A percentile compares a stretch with the other conserved stretches of the same genome.
Conservation (phyloP, 345 rosid genomes). For the Heritiera littoralis region DNA sequence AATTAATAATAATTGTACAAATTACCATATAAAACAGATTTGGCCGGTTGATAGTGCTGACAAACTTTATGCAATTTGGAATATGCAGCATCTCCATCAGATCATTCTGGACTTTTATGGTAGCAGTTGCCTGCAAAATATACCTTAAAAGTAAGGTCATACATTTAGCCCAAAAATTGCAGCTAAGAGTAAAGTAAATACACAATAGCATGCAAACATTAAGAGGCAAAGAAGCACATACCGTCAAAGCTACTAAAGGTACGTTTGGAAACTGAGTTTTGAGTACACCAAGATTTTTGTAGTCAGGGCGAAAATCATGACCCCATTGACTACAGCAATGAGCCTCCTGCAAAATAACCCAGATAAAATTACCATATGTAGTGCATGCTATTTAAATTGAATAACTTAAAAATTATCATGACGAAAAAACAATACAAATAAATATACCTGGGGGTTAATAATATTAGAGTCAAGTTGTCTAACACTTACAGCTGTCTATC, state of each 20-base stretch:
- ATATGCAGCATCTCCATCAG: conserved; percentile 84
- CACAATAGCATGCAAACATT: background rate
- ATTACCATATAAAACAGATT: conserved; percentile 88
- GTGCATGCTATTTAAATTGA: background rate
- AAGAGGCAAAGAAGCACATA: conserved; percentile 43
- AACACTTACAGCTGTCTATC: background rate
- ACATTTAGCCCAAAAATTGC: conserved; percentile 18
- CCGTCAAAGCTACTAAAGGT: conserved; percentile 89
- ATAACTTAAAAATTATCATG: background rate
- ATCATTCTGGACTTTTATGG: conserved; percentile 86
- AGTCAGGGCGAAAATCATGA: conserved; percentile 97
- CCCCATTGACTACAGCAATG: conserved; percentile 99
- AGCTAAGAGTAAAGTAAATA: background rate
- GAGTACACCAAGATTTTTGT: conserved; percentile 85
- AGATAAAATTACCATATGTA: conserved; percentile 8
- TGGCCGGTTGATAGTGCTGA: conserved; percentile 95
- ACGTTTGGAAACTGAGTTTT: conserved; percentile 91
- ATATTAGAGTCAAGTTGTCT: background rate
- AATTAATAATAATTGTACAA: conserved; percentile 15
- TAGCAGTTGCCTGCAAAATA: conserved; percentile 87
- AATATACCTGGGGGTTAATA: background rate
- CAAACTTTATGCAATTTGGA: conserved; percentile 76
- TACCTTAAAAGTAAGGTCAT: conserved; percentile 17
- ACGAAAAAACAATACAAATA: background rate
- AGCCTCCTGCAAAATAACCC: conserved; percentile 76